These are phyloP conservation scores for Buddleja alternifolia DNA, from an alignment of 257 asterid species.

Conservation along the genomic window DNA sequence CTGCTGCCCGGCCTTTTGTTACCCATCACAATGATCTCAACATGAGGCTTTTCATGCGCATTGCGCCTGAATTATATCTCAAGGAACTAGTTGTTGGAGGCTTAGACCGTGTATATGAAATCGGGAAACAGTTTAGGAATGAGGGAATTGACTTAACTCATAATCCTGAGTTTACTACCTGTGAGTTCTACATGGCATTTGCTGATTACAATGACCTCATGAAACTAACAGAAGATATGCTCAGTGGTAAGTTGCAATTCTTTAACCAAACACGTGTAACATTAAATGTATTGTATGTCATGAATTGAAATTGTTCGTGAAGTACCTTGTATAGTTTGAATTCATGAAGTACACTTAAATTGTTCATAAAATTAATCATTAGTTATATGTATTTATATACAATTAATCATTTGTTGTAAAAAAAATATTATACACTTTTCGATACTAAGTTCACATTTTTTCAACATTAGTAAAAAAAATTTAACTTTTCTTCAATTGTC, in stretches of 20 bases:
- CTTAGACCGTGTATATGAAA: slow-evolving; percentile 65
- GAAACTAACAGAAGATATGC: slow-evolving; percentile 83
- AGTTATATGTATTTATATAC: too few relatives aligned
- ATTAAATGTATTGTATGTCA: too few relatives aligned
- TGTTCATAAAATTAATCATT: too few relatives aligned
- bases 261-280: too few relatives aligned
- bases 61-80: slow-evolving; percentile 67
- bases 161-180: slow-evolving; percentile 94
- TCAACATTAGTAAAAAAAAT: too few relatives aligned
- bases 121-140: slow-evolving; percentile 69
- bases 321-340: too few relatives aligned
- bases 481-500: neutral
- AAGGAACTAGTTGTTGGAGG: slow-evolving; percentile 74
- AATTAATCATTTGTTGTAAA: neutral
- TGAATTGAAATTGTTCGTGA: too few relatives aligned
- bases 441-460: neutral
- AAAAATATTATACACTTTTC: too few relatives aligned
- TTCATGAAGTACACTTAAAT: too few relatives aligned
- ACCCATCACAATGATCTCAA: slow-evolving; percentile 69
- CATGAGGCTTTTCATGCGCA: slow-evolving; percentile 65
- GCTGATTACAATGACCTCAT: slow-evolving; percentile 89
- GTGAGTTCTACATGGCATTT: slow-evolving; percentile 92
- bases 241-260: slow-evolving; percentile 66
- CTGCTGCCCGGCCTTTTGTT: slow-evolving; percentile 73
- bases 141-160: slow-evolving; percentile 82